phyloP scores from a whole-genome alignment of 2,329 filamentous ascomycete genomes.

The Achaetomium macrosporum region DNA sequence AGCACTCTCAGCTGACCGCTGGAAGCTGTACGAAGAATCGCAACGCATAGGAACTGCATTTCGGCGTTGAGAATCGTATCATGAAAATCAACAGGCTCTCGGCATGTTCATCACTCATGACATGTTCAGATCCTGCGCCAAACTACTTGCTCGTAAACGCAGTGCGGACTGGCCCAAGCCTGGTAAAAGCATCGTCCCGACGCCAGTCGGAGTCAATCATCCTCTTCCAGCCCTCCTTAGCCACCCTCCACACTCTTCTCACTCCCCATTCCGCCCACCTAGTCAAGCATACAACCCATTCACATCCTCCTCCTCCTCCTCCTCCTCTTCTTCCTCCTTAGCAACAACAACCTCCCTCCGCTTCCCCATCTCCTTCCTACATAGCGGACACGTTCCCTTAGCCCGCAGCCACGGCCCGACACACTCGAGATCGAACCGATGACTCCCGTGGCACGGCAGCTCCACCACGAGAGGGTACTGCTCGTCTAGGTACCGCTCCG shows the following conservation, averaged over 20 bases:
- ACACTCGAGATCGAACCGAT: constrained; percentile 62
- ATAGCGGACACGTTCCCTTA: constrained; percentile 60
- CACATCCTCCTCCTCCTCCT: constrained; percentile 50
- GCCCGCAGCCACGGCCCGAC: constrained; percentile 59
- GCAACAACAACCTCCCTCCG: constrained; percentile 43
- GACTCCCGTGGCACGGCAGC: constrained; percentile 54
- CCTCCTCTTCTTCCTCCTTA: constrained; percentile 42
- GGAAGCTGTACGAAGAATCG: background rate
- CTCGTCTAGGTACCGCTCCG: constrained; percentile 56
- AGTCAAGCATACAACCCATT: constrained; percentile 42
- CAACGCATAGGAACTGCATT: background rate
- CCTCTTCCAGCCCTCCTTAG: background rate
- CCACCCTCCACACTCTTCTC: background rate
- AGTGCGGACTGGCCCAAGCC: no score
- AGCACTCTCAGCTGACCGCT: background rate
- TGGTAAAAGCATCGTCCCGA: no score
- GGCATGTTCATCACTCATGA: background rate
- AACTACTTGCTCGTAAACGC: background rate
- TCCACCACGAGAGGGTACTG: constrained; percentile 57
- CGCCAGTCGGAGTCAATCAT: background rate
- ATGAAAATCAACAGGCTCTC: background rate
- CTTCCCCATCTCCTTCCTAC: constrained; percentile 53
- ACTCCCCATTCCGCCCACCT: background rate
- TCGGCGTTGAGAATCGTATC: background rate
- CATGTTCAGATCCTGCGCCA: background rate